Evolutionary conservation across 176 grass and related monocot species (phyloP), one percentile per base, ranked within the genome.

Genomic region (Paspalum vaginatum): DNA sequence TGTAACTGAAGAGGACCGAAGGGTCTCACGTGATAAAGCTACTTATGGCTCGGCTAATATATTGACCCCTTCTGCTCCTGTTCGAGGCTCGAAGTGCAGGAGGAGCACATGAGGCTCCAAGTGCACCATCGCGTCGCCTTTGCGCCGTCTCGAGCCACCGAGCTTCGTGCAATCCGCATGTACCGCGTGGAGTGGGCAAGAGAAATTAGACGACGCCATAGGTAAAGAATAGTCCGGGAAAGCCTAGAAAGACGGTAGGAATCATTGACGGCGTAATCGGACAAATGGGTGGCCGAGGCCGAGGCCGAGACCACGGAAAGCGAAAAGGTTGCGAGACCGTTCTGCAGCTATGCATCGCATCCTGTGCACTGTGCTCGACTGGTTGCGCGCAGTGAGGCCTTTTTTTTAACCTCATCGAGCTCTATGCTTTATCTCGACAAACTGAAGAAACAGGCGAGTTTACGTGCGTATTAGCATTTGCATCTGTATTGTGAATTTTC

Each of bases 241-340:
- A 44, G 47, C 64, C 65, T 87, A 38, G 85, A 90, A 89, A 85
- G 75, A 50, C 74, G 90, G 64, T 73, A 64, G 63, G 71, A 82
- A 93, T 87, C 91, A 87, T 90, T 88, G 81, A 79, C 52, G 60
- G 80, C 41, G 43, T 68, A 82, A 73, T 78, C 56, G 45, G 79
- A 82, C 84, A 61, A 87, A 88, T 64, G 69, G 47, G 48, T 45
- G 74, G 69, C 78, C 52, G n/a, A 45, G 40, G 69, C 78, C 52
- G n/a, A 45, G 40, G 44, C 65, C 17, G 40, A 55, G 80, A 83
- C 80, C 68, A 55, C 70, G 74, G 83, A 89, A 80, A 80, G 80
- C 15, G 11, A 59, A 84, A 80, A 65, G 60, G 74, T 54, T 44
- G 22, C 37, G 52, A 59, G 70, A 60, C 68, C 44, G 51, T 83